Conservation (phyloP, 331 rosid genomes). For the Quercus lobata region DNA sequence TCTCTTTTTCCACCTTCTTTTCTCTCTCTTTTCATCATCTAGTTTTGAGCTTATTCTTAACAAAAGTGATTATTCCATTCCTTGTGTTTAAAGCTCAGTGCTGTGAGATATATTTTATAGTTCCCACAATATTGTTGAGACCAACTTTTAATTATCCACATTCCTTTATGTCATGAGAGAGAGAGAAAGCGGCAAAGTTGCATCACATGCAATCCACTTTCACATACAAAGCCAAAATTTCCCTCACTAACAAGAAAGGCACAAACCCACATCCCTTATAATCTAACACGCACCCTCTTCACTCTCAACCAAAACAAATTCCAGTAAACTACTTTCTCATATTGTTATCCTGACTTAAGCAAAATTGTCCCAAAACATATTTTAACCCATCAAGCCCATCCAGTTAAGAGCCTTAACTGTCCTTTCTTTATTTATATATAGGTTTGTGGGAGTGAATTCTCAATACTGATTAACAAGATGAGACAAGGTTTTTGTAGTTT, state of each 20-base stretch:
- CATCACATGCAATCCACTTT: slow-evolving; percentile 77
- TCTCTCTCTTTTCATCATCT: slow-evolving; percentile 25
- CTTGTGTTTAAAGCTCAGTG: slow-evolving; percentile 40
- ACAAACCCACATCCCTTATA: slow-evolving; percentile 52
- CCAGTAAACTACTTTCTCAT: neutral
- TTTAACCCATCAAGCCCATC: slow-evolving; percentile 11
- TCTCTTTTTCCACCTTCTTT: slow-evolving; percentile 20
- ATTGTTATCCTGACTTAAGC: neutral
- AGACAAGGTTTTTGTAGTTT: slow-evolving; percentile 75
- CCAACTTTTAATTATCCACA: slow-evolving; percentile 59
- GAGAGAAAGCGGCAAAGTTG: slow-evolving; percentile 31
- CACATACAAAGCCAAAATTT: slow-evolving; percentile 70
- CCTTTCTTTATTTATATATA: neutral
- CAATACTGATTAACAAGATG: slow-evolving; percentile 30
- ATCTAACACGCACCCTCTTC: slow-evolving; percentile 17
- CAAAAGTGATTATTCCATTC: slow-evolving; percentile 69
- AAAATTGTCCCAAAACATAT: neutral
- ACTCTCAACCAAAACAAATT: slow-evolving; percentile 23
- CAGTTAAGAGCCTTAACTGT: neutral
- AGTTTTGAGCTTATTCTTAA: slow-evolving; percentile 60
- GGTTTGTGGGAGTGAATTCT: neutral
- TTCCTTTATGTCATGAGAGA: slow-evolving; percentile 36
- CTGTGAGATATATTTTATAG: slow-evolving; percentile 35
- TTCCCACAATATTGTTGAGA: slow-evolving; percentile 36
- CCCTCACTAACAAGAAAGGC: slow-evolving; percentile 97